phyloP scores from a whole-genome alignment of 441 rosid genomes.

The Isatis lusitanica region DNA sequence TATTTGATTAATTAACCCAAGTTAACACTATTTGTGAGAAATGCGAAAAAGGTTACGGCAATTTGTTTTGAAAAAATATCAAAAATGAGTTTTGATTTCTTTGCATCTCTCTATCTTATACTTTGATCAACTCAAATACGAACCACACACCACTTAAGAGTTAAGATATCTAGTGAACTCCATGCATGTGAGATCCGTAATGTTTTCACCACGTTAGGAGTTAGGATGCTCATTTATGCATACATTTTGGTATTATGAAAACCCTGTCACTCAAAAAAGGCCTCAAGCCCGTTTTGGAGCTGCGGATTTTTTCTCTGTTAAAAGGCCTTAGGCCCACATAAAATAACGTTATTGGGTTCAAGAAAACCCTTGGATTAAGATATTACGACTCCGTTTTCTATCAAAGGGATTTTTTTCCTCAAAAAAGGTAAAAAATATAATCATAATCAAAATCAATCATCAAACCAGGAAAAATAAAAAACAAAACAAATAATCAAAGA shows the following conservation, averaged over 20 bases:
- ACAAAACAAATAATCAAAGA: slow-evolving; percentile 11
- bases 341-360: not conserved
- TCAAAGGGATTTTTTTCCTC: not conserved
- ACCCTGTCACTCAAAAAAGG: not conserved
- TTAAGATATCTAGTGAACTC: too few species aligned
- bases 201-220: too few species aligned
- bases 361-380: not conserved
- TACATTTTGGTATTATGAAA: too few species aligned
- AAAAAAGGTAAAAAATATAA: not conserved
- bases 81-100: too few species aligned
- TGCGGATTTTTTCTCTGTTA: not conserved
- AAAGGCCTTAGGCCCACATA: not conserved
- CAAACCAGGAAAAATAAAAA: not conserved
- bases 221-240: not conserved
- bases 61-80: too few species aligned
- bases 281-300: not conserved
- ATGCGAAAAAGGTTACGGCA: too few species aligned
- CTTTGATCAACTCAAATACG: too few species aligned
- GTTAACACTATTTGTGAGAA: too few species aligned
- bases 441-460: not conserved
- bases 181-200: too few species aligned
- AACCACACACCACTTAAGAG: too few species aligned
- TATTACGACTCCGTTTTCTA: not conserved
- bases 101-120: too few species aligned
- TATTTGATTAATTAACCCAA: too few species aligned